Evolutionary conservation across 2,329 filamentous ascomycete genomes (phyloP).

Genomic region (Ambrosiella beaveri): DNA sequence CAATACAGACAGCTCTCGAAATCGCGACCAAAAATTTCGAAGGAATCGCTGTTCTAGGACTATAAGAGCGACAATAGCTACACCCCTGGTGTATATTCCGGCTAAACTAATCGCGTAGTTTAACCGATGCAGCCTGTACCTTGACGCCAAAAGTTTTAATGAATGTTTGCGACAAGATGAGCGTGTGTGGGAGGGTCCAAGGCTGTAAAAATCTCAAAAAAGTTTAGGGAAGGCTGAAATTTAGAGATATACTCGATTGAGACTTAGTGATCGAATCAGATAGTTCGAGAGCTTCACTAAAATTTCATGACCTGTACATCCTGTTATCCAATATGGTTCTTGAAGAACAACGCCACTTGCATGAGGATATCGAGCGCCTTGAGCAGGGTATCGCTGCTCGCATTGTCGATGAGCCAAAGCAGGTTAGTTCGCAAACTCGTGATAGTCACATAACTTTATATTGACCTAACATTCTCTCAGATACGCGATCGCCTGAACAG

Average conservation of each 20-base stretch:
- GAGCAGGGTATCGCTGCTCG: constrained; percentile 89
- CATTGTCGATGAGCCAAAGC: constrained; percentile 71
- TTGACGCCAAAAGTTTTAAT: background rate
- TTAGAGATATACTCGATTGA: background rate
- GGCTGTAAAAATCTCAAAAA: constrained; percentile 7
- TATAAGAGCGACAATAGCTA: background rate
- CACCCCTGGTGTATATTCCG: constrained; percentile 2
- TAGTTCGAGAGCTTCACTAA: background rate
- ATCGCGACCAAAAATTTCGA: constrained; percentile 6
- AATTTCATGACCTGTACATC: background rate
- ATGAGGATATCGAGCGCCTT: constrained; percentile 90
- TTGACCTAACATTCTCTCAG: constrained; percentile 27
- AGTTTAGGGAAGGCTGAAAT: constrained; percentile 8
- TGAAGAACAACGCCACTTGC: constrained; percentile 84
- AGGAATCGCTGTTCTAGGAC: background rate
- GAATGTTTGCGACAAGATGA: background rate
- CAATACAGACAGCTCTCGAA: background rate
- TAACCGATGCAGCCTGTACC: background rate
- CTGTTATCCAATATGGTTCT: constrained; percentile 44
- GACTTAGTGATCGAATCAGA: background rate
- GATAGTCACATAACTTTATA: background rate
- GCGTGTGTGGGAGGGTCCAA: background rate
- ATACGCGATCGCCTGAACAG: constrained; percentile 76
- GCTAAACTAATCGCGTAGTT: constrained; percentile 4
- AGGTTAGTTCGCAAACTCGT: constrained; percentile 36